Base-by-base conservation (phyloP, 2,329 filamentous ascomycete species). In the Coniochaeta ligniaria region DNA sequence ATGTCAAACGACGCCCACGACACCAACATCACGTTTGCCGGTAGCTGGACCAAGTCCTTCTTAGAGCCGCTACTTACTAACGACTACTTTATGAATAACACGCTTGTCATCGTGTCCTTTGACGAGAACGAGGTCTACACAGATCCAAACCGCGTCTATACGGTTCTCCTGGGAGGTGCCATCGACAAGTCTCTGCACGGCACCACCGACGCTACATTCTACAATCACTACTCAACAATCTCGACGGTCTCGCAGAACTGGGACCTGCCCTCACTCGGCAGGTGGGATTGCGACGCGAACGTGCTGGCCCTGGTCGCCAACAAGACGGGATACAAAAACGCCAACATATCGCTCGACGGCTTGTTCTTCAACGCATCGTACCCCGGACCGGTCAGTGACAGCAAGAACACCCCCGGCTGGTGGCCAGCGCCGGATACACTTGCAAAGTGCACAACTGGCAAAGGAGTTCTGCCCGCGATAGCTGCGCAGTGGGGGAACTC, bases 1-100 rank as follows among this genome's bases (percentile, higher is more conserved):
- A 85, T 87, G 83, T 79, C 84, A 55, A 83, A 84, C 63, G 85
- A 89, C 66, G 88, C 86, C 16, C 88, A 91, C 66, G 74, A 86
- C 66, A 80, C 79, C 2, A 77, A 76, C 3, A 75, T 85, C 11
- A 76, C 76, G n/a, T 76, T 74, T 55, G 80, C 82, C 2, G 78
- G 80, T 1, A 69, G 73, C 3, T 86, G 83, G 83, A 76, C 77
- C 22, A 75, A 76, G 55, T 71, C 72, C 58, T 84, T 85, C 69
- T 72, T 86, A 28, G 74, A 78, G 61, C 82, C 83, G 3, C 76
- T 86, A 9, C 72, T 86, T 11, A 69, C 72, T 24, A 76, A 83
- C 65, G 69, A 72, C 16, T 74, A 78, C 50, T 83, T 85, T 71
- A 80, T 80, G 75, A 71, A 72, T 57, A 73, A 75, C 57, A 86